phyloP scores from a whole-genome alignment of 768 basidiomycete genomes.

The Cyclocybe cylindracea region DNA sequence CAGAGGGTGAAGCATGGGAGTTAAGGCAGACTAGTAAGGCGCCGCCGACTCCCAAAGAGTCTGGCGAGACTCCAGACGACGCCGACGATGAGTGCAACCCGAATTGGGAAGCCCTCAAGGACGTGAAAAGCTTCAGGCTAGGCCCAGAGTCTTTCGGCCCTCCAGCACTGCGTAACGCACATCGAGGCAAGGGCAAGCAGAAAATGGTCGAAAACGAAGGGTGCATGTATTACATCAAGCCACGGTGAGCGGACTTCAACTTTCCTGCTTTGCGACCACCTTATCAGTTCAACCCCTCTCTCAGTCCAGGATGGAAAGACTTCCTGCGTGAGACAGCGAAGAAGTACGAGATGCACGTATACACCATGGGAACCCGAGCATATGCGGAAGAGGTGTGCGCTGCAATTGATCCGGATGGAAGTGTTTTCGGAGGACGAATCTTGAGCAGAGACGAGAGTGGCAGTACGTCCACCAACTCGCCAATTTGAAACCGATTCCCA shows the following conservation, averaged over 20 bases:
- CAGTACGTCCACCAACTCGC: constrained; percentile 55
- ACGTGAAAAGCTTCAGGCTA: constrained; percentile 87
- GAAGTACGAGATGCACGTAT: constrained; percentile 98
- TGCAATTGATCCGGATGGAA: constrained; percentile 88
- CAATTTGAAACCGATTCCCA: constrained; percentile 10
- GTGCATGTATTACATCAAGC: constrained; percentile 97
- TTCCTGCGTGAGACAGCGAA: constrained; percentile 73
- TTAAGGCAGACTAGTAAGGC: constrained; percentile 49
- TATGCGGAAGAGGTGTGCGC: constrained; percentile 96
- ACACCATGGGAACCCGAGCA: constrained; percentile 98
- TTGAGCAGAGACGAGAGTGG: constrained; percentile 95
- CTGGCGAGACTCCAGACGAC: constrained; percentile 40
- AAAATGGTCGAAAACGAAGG: constrained; percentile 74
- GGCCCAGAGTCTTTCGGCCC: constrained; percentile 73
- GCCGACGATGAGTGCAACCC: constrained; percentile 77
- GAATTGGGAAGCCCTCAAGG: constrained; percentile 89
- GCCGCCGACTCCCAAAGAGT: constrained; percentile 18
- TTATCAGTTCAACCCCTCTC: constrained; percentile 9
- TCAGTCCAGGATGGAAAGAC: constrained; percentile 75
- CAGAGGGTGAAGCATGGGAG: constrained; percentile 83
- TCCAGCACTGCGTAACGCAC: constrained; percentile 34
- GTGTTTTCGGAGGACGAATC: constrained; percentile 84
- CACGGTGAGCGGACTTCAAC: constrained; percentile 59
- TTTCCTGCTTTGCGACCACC: neutral
- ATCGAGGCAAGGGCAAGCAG: constrained; percentile 56